Percentiles rank a stretch among this genome's conserved stretches.
Conservation (phyloP, 2,329 filamentous ascomycete genomes). For the Triangularia setosa region DNA sequence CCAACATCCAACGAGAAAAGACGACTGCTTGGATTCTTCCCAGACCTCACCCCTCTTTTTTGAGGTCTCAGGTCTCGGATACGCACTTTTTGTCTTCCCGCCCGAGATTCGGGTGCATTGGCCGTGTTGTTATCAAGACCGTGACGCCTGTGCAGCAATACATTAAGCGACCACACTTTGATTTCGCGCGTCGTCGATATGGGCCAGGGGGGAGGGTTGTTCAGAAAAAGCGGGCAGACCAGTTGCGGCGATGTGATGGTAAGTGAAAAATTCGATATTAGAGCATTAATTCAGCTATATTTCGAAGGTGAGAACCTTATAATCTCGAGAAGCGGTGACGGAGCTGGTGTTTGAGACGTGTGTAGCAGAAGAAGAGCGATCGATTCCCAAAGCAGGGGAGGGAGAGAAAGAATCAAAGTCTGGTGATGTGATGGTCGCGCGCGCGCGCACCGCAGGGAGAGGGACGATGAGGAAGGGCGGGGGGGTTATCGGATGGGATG, state of each 20-base stretch:
- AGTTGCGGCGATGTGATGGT: background rate
- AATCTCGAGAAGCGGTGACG: background rate
- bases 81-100: constrained; percentile 1
- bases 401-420: background rate
- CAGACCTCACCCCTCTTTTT: background rate
- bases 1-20: background rate
- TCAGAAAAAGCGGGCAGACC: background rate
- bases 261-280: background rate
- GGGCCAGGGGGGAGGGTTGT: background rate
- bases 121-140: background rate
- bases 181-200: background rate
- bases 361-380: background rate
- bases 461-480: background rate
- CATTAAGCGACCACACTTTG: background rate
- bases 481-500: background rate
- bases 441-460: background rate
- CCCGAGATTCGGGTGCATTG: constrained; percentile 15
- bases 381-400: background rate
- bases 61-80: constrained; percentile 9
- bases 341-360: background rate
- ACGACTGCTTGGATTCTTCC: background rate
- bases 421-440: background rate
- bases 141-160: background rate
- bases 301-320: background rate
- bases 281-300: background rate